Conservation (phyloP, 768 basidiomycete genomes). For the Auriscalpium vulgare region DNA sequence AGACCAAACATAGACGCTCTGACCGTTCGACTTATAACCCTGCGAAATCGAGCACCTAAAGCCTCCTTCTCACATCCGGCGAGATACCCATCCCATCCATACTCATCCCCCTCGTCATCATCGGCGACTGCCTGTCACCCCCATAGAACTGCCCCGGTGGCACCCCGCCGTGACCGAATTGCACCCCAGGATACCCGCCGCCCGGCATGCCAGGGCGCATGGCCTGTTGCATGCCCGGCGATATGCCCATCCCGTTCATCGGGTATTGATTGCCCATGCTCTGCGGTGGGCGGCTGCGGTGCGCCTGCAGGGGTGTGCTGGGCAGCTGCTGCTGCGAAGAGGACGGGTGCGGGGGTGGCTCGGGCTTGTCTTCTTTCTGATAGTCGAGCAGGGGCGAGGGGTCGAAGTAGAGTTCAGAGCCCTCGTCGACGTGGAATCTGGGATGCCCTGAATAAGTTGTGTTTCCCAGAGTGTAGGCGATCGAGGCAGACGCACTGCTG, state of each 20-base stretch:
- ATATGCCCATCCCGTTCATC: slow-evolving; percentile 14
- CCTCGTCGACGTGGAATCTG: slow-evolving; percentile 72
- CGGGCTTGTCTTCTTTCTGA: slow-evolving; percentile 19
- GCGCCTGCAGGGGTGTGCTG: slow-evolving; percentile 15
- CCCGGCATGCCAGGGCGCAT: slow-evolving; percentile 22
- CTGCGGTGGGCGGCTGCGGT: slow-evolving; percentile 1
- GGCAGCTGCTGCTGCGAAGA: neutral
- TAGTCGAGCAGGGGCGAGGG: slow-evolving; percentile 33
- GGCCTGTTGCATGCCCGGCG: slow-evolving; percentile 11
- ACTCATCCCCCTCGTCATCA: slow-evolving; percentile 14
- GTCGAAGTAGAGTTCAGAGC: slow-evolving; percentile 69
- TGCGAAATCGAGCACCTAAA: slow-evolving; percentile 8
- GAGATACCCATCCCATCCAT: slow-evolving; percentile 16
- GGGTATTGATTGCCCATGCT: slow-evolving; percentile 10
- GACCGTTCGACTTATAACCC: no score
- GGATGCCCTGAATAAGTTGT: neutral
- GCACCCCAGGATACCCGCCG: slow-evolving; percentile 15
- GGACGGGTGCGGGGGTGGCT: neutral
- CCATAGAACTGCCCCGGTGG: slow-evolving; percentile 37
- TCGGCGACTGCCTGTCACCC: slow-evolving; percentile 14
- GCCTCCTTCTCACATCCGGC: slow-evolving; percentile 12
- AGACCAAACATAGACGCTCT: no score
- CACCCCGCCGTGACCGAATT: slow-evolving; percentile 23
- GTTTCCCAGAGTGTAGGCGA: no score
- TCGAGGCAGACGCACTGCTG: slow-evolving; percentile 53